Percentiles rank a stretch among this genome's conserved stretches.
These are phyloP conservation scores for Sugiyamaella lignohabitans DNA, from an alignment of 805 yeast genomes.

Conservation along the genomic window DNA sequence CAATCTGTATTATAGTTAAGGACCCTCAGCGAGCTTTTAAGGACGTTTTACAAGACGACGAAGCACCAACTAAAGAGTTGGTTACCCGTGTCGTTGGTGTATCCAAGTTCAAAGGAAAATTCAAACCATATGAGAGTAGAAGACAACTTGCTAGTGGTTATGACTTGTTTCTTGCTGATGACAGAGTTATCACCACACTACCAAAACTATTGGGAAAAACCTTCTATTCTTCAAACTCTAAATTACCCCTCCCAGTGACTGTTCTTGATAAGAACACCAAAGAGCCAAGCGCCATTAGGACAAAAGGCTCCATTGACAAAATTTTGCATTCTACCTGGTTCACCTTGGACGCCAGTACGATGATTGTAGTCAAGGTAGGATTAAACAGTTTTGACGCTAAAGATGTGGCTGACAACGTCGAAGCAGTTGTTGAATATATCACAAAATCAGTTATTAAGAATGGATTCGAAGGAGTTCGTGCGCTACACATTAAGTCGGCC, in stretches of 20 bases:
- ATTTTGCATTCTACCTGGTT: slow-evolving; percentile 53
- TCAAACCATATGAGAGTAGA: slow-evolving; percentile 82
- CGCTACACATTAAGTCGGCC: slow-evolving; percentile 58
- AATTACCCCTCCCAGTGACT: slow-evolving; percentile 54
- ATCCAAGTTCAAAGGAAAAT: slow-evolving; percentile 71
- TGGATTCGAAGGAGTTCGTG: slow-evolving; percentile 30
- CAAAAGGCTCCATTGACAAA: slow-evolving; percentile 53
- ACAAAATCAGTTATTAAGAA: slow-evolving; percentile 20
- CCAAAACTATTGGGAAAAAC: slow-evolving; percentile 80
- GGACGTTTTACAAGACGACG: slow-evolving; percentile 29
- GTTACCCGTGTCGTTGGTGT: slow-evolving; percentile 55
- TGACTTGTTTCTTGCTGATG: slow-evolving; percentile 81
- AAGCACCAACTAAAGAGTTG: slow-evolving; percentile 21
- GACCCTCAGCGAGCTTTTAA: slow-evolving; percentile 48
- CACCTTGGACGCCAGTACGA: slow-evolving; percentile 67
- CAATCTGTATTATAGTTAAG: slow-evolving; percentile 56
- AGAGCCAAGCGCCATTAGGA: slow-evolving; percentile 45
- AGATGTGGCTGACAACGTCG: slow-evolving; percentile 54
- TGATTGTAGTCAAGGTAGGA: slow-evolving; percentile 63
- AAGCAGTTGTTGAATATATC: slow-evolving; percentile 47
- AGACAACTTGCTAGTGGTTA: slow-evolving; percentile 62
- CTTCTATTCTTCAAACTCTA: slow-evolving; percentile 61
- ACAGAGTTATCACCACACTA: slow-evolving; percentile 66
- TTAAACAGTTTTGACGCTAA: slow-evolving; percentile 37
- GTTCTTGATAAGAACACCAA: slow-evolving; percentile 20